These are phyloP conservation scores for Globisporangium emineosum DNA, from an alignment of 352 stramenopile species.

Conservation along the genomic window DNA sequence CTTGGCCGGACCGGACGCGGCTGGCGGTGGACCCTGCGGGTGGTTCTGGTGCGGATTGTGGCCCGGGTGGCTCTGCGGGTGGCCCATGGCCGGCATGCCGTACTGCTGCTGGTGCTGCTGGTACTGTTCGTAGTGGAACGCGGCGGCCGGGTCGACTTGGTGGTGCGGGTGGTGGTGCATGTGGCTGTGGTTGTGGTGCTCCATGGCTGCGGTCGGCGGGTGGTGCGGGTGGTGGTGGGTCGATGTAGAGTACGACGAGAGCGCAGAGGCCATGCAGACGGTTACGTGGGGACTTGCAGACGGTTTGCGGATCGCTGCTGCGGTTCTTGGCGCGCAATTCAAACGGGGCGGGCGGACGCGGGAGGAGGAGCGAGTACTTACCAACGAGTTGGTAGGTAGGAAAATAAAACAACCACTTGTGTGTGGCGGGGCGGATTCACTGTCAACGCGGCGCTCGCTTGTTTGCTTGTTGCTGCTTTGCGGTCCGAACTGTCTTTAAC, in stretches of 20 bases:
- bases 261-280: constrained; percentile 13
- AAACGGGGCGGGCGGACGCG: constrained; percentile 13
- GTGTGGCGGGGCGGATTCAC: constrained; percentile 4
- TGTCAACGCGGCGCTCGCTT: background rate
- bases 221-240: constrained; percentile 6
- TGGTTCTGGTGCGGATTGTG: constrained; percentile 11
- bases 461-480: background rate
- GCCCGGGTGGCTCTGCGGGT: constrained; percentile 17
- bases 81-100: constrained; percentile 22
- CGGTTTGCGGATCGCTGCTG: background rate
- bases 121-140: constrained; percentile 57
- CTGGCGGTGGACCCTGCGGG: background rate
- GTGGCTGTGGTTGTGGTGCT: constrained; percentile 16
- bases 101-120: constrained; percentile 60
- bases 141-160: constrained; percentile 25
- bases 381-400: constrained; percentile 23
- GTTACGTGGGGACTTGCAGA: background rate
- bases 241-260: constrained; percentile 10
- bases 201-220: constrained; percentile 1
- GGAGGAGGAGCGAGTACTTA: constrained; percentile 7
- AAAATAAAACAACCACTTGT: constrained; percentile 19
- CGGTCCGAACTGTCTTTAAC: constrained; percentile 16
- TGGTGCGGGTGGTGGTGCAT: constrained; percentile 13
- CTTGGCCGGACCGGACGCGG: constrained; percentile 1
- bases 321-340: constrained; percentile 5